A percentile compares a stretch with the other conserved stretches of the same genome.
Conservation (phyloP, 345 rosid species). For the Zanthoxylum bungeanum region DNA sequence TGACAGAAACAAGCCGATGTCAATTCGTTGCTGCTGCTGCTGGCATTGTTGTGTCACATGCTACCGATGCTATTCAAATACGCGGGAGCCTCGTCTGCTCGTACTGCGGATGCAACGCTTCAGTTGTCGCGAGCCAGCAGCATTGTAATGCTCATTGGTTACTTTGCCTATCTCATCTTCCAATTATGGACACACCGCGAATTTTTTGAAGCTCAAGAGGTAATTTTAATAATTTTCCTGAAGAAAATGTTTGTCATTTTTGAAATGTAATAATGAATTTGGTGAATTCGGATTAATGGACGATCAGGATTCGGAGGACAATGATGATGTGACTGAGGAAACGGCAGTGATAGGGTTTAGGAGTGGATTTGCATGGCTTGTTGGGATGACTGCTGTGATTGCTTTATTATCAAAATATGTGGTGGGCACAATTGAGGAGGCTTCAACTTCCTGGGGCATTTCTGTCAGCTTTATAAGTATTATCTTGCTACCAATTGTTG, state of each 20-base stretch:
- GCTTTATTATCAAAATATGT: constrained; percentile 78
- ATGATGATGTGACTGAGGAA: constrained; percentile 43
- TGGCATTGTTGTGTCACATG: constrained; percentile 70
- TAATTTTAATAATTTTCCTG: neutral
- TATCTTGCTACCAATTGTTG: constrained; percentile 84
- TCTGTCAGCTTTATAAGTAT: constrained; percentile 89
- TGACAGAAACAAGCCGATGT: constrained; percentile 88
- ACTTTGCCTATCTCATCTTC: constrained; percentile 70
- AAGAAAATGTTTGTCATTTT: neutral
- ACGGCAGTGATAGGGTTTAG: constrained; percentile 70
- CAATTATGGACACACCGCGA: constrained; percentile 74
- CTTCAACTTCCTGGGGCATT: constrained; percentile 85
- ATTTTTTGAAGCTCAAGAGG: constrained; percentile 63
- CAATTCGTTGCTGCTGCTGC: constrained; percentile 61
- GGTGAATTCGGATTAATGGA: neutral
- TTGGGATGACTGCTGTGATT: constrained; percentile 74
- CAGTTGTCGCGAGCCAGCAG: constrained; percentile 77
- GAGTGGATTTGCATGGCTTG: constrained; percentile 80
- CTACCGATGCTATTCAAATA: constrained; percentile 61
- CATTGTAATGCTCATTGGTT: constrained; percentile 75
- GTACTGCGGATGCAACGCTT: constrained; percentile 41
- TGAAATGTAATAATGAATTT: neutral
- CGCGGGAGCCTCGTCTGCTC: constrained; percentile 27
- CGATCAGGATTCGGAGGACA: constrained; percentile 47
- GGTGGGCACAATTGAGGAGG: constrained; percentile 82